Conservation (phyloP, 73 alveolate genomes). For the Diophrys appendiculata region DNA sequence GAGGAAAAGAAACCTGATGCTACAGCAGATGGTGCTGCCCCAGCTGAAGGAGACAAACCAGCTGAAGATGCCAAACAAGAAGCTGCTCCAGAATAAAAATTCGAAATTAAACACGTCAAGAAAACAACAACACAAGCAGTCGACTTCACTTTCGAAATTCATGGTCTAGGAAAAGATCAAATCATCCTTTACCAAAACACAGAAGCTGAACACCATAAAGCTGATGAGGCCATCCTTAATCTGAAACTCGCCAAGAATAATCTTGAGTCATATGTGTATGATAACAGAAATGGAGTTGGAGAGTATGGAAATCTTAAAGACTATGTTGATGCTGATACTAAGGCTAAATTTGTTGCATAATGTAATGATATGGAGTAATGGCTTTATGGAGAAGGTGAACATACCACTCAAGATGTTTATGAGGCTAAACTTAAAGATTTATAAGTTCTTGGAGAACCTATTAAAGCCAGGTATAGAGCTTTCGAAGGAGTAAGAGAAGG, state of each 20-base stretch:
- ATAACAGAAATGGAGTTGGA: constrained; percentile 61
- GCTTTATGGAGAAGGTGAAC: constrained; percentile 82
- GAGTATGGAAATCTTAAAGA: constrained; percentile 33
- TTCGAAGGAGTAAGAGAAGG: too few species aligned
- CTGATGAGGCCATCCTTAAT: constrained; percentile 61
- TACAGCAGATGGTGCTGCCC: constrained; percentile 14
- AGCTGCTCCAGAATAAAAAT: constrained; percentile 56
- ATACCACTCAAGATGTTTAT: constrained; percentile 61
- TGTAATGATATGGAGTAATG: constrained; percentile 65
- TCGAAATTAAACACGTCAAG: constrained; percentile 62
- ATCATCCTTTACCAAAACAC: constrained; percentile 27
- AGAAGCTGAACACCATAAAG: constrained; percentile 55
- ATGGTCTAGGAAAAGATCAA: constrained; percentile 45
- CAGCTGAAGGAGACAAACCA: constrained; percentile 8
- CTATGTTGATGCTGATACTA: constrained; percentile 27
- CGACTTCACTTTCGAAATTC: constrained; percentile 26
- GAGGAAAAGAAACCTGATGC: neutral
- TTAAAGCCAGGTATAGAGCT: constrained; percentile 57
- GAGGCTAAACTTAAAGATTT: constrained; percentile 53
- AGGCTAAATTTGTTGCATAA: constrained; percentile 14
- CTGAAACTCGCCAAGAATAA: constrained; percentile 72
- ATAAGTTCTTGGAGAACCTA: constrained; percentile 61
- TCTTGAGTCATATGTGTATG: constrained; percentile 78
- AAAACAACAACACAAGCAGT: constrained; percentile 55
- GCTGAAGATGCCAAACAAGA: constrained; percentile 55